These are phyloP conservation scores for Byssochlamys sp. DNA, from an alignment of 2,329 filamentous ascomycete genomes.

Conservation along the genomic window DNA sequence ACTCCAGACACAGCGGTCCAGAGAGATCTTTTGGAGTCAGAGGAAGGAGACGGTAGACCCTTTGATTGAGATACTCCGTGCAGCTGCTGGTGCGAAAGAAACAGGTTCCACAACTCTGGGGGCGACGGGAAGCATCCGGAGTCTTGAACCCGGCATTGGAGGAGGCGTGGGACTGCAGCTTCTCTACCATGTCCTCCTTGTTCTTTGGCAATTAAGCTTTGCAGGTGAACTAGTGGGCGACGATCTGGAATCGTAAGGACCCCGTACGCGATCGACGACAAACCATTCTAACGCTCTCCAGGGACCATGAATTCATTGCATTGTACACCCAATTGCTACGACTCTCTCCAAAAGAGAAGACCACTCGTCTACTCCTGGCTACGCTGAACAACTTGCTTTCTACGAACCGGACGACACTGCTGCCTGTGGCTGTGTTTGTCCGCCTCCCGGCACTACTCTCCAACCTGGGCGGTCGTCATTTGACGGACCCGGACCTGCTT, in stretches of 20 bases:
- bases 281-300: slow-evolving; percentile 27
- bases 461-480: slow-evolving; percentile 46
- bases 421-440: slow-evolving; percentile 78
- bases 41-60: slow-evolving; percentile 74
- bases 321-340: slow-evolving; percentile 88
- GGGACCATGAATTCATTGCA: slow-evolving; percentile 83
- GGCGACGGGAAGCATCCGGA: slow-evolving; percentile 50
- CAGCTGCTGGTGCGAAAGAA: slow-evolving; percentile 65
- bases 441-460: slow-evolving; percentile 59
- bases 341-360: slow-evolving; percentile 94
- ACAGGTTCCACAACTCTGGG: slow-evolving; percentile 51
- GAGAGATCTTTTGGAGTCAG: slow-evolving; percentile 84
- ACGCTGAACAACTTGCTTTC: slow-evolving; percentile 82
- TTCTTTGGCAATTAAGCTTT: slow-evolving; percentile 94
- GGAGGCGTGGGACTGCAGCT: slow-evolving; percentile 86
- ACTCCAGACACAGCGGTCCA: slow-evolving; percentile 62
- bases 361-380: slow-evolving; percentile 78
- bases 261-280: neutral
- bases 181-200: slow-evolving; percentile 84
- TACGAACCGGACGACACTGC: slow-evolving; percentile 56
- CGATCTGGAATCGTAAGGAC: slow-evolving; percentile 71
- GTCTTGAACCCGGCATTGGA: slow-evolving; percentile 52
- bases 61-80: slow-evolving; percentile 66
- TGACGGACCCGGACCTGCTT: slow-evolving; percentile 41
- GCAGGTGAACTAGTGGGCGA: slow-evolving; percentile 62